Base-by-base conservation (phyloP, 441 rosid species). In the Macaranga tanarius region DNA sequence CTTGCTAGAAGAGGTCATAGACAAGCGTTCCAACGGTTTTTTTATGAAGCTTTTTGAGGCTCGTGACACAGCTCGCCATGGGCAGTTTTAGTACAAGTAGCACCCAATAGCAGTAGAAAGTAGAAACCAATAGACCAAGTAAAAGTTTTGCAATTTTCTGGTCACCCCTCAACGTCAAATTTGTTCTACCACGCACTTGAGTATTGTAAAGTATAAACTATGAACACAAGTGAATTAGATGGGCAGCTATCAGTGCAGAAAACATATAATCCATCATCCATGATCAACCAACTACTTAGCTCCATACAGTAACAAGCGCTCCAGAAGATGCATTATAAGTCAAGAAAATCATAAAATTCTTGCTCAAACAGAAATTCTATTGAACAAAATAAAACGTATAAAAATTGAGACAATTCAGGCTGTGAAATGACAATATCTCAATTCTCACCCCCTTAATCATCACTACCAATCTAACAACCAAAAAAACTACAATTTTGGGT, bases 351-450 rank as follows among this genome's bases (percentile, higher is more conserved):
- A 74, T 75, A 65, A 70, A 15, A 12, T 52, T 75, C 48, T 9
- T 74, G 77, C 73, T 62, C 65, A 25, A 57, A 62, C 13, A 50
- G 52, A 65, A 62, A 69, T 68, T 52, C 69, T 58, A 65, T 58
- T 23, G n/a, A 40, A 68, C 28, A 59, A 71, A 76, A 76, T 26
- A 19, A 55, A 57, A 63, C 22, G 69, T 73, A 44, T 13, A 26
- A 48, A 28, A 34, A 34, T 50, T 50, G 65, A 20, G 72, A 26
- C 75, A 60, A 50, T 71, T 75, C 80, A 23, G 50, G 31, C 68
- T 50, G 66, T 59, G 65, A 70, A 57, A 63, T 16, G 68, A 65
- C 23, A 73, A 58, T 31, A 34, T 62, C 70, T n/a, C n/a, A n/a
- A n/a, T n/a, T n/a, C n/a, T n/a, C 69, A 31, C 38, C 47, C 65